Conservation (phyloP, 225 moss, liverwort and hornwort species). For the Straminergon stramineum region DNA sequence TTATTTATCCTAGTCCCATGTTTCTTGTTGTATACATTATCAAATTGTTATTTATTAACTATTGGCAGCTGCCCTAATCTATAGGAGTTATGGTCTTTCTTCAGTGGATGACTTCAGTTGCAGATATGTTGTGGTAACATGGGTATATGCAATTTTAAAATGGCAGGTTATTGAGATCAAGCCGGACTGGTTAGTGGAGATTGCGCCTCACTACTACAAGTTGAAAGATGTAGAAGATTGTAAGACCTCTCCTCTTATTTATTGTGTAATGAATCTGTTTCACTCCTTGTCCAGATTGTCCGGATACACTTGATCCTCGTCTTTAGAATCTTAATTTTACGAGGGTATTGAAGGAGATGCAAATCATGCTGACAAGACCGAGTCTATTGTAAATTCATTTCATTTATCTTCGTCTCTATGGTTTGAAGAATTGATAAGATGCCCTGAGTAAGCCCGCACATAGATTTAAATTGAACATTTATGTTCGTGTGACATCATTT, state of each 20-base stretch:
- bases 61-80: background rate
- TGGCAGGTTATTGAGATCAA: slow-evolving; percentile 78
- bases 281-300: background rate
- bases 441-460: background rate
- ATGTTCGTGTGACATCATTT: background rate
- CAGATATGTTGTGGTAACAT: background rate
- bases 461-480: background rate
- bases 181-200: slow-evolving; percentile 94
- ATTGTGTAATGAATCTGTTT: background rate
- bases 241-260: slow-evolving; percentile 6
- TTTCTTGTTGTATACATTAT: background rate
- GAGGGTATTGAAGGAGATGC: background rate
- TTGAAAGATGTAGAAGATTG: slow-evolving; percentile 85
- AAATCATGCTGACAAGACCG: background rate
- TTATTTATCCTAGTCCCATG: background rate
- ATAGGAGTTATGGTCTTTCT: background rate
- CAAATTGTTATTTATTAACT: background rate
- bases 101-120: background rate
- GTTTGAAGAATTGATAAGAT: background rate
- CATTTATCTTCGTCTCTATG: background rate
- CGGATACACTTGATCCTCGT: background rate
- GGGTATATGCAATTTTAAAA: background rate
- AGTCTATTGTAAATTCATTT: background rate
- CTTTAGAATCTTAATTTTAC: background rate
- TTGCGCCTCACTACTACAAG: slow-evolving; percentile 94